Conservation (phyloP, 805 yeast species). For the Wickerhamiella australiensis region DNA sequence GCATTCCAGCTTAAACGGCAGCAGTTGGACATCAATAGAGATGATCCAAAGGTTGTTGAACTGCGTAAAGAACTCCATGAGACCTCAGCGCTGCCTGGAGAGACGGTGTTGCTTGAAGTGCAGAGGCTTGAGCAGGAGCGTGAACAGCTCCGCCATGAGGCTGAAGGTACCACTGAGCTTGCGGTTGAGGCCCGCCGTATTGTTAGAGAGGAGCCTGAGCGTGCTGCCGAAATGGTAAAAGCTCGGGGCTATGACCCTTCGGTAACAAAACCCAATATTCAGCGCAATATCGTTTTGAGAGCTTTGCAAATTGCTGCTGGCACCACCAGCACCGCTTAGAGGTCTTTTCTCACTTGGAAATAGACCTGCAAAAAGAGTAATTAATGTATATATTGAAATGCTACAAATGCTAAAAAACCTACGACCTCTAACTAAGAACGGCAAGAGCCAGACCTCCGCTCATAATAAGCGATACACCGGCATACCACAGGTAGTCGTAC, state of each 20-base stretch:
- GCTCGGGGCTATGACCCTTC: constrained; percentile 33
- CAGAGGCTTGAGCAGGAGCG: constrained; percentile 31
- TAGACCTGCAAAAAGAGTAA: background rate
- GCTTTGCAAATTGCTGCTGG: constrained; percentile 4
- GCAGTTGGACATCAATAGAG: constrained; percentile 19
- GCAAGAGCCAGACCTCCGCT: constrained; percentile 30
- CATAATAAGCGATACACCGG: constrained; percentile 29
- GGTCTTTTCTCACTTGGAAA: too few species aligned
- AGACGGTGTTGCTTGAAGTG: constrained; percentile 34
- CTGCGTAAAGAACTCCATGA: constrained; percentile 16
- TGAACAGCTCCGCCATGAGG: constrained; percentile 27
- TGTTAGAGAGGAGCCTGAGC: constrained; percentile 28
- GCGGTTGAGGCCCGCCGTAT: constrained; percentile 23
- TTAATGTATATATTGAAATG: constrained; percentile 3
- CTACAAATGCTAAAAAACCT: constrained; percentile 3
- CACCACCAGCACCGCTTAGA: background rate
- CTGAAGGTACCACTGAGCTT: constrained; percentile 19
- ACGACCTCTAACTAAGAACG: constrained; percentile 11
- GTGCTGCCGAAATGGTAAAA: constrained; percentile 30
- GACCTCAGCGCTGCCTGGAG: constrained; percentile 27
- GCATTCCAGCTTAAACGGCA: constrained; percentile 44
- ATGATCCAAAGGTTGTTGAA: constrained; percentile 20
- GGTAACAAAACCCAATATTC: constrained; percentile 38
- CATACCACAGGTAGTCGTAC: constrained; percentile 30
- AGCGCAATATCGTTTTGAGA: constrained; percentile 47